phyloP scores from a whole-genome alignment of 179 eudicot genomes.

The Gypsophila paniculata region DNA sequence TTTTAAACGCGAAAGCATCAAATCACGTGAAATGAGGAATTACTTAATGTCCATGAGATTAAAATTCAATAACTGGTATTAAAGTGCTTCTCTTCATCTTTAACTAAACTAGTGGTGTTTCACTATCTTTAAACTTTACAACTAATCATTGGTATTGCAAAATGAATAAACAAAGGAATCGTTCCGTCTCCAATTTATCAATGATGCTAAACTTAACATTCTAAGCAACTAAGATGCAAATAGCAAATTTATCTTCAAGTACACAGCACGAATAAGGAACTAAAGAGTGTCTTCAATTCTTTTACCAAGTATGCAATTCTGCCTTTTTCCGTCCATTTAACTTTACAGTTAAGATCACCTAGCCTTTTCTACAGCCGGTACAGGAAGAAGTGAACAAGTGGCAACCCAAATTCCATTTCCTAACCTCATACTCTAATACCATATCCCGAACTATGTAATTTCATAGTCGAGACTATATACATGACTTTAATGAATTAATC shows the following conservation, averaged over 20 bases:
- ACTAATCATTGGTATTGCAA: constrained; percentile 14
- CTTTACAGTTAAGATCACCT: constrained; percentile 24
- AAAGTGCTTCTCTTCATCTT: constrained; percentile 5
- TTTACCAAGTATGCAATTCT: constrained; percentile 13
- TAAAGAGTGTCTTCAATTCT: constrained; percentile 10
- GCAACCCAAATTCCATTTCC: constrained; percentile 31
- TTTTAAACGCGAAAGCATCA: background rate
- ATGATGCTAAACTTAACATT: constrained; percentile 15
- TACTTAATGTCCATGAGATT: background rate
- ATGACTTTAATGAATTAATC: background rate
- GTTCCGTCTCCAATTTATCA: background rate
- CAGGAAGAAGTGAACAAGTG: constrained; percentile 27
- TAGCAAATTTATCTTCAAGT: background rate
- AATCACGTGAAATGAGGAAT: constrained; percentile 2
- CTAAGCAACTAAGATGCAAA: constrained; percentile 16
- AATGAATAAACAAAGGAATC: constrained; percentile 1
- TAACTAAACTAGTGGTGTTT: constrained; percentile 12
- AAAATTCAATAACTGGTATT: background rate
- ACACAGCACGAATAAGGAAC: constrained; percentile 2
- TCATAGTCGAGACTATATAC: background rate
- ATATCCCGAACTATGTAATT: background rate
- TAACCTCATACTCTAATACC: constrained; percentile 13
- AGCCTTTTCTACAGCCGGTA: constrained; percentile 19
- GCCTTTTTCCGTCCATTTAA: constrained; percentile 18
- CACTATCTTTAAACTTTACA: constrained; percentile 25